Conservation (phyloP, 306 rosid genomes). For the Cercis canadensis region DNA sequence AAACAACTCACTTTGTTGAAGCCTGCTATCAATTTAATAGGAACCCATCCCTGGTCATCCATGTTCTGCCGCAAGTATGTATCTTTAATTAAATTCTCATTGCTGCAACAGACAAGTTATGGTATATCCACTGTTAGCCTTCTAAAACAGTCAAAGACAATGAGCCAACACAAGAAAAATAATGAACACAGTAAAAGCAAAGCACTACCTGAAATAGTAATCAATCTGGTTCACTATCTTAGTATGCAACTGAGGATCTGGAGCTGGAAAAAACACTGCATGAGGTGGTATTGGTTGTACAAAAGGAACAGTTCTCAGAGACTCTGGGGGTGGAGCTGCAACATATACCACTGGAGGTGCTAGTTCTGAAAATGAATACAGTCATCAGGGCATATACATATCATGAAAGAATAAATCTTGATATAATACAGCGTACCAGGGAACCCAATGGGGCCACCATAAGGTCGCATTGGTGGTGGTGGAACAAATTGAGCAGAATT, state of each 20-base stretch:
- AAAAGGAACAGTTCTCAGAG: slow-evolving; percentile 59
- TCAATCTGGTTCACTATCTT: slow-evolving; percentile 79
- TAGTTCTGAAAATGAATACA: slow-evolving; percentile 52
- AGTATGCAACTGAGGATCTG: slow-evolving; percentile 65
- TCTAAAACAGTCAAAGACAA: slow-evolving; percentile 25
- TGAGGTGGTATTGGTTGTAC: slow-evolving; percentile 55
- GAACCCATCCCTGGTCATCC: slow-evolving; percentile 96
- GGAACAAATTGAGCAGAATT: slow-evolving; percentile 57
- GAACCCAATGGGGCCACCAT: slow-evolving; percentile 58
- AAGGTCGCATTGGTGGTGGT: slow-evolving; percentile 53
- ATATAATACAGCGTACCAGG: slow-evolving; percentile 60
- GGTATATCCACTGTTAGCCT: slow-evolving; percentile 32
- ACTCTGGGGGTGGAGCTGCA: slow-evolving; percentile 52
- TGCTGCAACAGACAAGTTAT: slow-evolving; percentile 61
- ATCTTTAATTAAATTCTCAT: slow-evolving; percentile 78
- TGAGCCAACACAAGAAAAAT: slow-evolving; percentile 4
- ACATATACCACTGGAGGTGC: slow-evolving; percentile 55
- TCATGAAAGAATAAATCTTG: not conserved
- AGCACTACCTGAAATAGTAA: slow-evolving; percentile 85
- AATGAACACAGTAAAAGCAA: slow-evolving; percentile 8
- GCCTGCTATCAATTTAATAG: slow-evolving; percentile 68
- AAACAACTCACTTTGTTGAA: slow-evolving; percentile 76
- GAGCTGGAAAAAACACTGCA: slow-evolving; percentile 45
- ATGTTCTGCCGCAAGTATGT: slow-evolving; percentile 76
- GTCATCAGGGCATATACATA: slow-evolving; percentile 33